These are phyloP conservation scores for Aspergillus brunneoviolaceus DNA, from an alignment of 2,329 filamentous ascomycete genomes.

Conservation along the genomic window DNA sequence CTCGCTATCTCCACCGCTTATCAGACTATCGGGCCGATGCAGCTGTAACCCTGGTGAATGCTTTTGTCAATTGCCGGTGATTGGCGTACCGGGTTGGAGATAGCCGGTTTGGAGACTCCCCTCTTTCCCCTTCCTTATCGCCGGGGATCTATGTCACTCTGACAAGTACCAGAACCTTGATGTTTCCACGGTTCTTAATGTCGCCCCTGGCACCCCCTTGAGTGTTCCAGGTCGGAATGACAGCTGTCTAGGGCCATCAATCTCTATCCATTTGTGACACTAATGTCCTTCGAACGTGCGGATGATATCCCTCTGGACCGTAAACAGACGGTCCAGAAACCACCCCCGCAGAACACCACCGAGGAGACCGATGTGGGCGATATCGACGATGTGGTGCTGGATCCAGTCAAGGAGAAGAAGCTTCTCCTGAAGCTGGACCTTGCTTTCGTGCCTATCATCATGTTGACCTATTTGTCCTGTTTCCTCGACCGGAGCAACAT, in stretches of 20 bases:
- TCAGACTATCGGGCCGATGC: conserved; percentile 13
- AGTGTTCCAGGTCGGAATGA: background rate
- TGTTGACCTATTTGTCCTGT: conserved; percentile 56
- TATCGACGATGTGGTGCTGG: conserved; percentile 34
- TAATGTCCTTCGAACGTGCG: background rate
- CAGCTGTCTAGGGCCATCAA: background rate
- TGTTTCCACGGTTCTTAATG: conserved; percentile 1
- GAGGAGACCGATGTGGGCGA: conserved; percentile 19
- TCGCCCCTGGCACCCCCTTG: background rate
- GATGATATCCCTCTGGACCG: conserved; percentile 5
- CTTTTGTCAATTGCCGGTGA: background rate
- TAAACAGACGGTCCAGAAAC: conserved; percentile 15
- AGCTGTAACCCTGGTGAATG: background rate
- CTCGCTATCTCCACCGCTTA: conserved; percentile 2
- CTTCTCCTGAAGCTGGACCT: conserved; percentile 51
- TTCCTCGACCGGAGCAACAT: conserved; percentile 59
- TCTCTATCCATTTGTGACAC: background rate
- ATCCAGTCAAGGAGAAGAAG: conserved; percentile 47
- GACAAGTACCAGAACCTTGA: background rate
- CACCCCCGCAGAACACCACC: background rate
- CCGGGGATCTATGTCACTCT: background rate
- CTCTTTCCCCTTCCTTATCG: background rate
- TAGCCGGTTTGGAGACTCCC: background rate
- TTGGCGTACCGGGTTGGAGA: conserved; percentile 1
- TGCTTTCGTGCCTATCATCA: conserved; percentile 53